These are phyloP conservation scores for Pseudohyphozyma bogoriensis DNA, from an alignment of 768 basidiomycete genomes.

Conservation along the genomic window DNA sequence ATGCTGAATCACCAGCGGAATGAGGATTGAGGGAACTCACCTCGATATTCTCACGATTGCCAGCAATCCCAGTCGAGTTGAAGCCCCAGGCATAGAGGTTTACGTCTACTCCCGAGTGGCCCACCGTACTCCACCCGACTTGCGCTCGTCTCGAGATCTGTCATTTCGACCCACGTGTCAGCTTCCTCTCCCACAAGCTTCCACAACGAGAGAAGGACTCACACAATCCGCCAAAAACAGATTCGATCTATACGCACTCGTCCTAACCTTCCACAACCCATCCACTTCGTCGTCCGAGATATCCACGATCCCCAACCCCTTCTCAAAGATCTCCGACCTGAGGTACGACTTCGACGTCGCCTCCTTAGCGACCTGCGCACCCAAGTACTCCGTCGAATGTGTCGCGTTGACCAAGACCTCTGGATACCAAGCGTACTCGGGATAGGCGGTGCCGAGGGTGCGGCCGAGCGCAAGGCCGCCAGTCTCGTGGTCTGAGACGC, in stretches of 20 bases:
- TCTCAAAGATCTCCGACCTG: constrained; percentile 18
- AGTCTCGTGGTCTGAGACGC: constrained; percentile 34
- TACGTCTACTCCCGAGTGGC: constrained; percentile 33
- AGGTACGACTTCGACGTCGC: constrained; percentile 19
- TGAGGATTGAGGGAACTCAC: neutral
- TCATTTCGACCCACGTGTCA: neutral
- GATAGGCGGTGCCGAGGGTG: constrained; percentile 28
- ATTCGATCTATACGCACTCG: constrained; percentile 17
- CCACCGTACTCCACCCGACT: constrained; percentile 33
- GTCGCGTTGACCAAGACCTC: constrained; percentile 31
- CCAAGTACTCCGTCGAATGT: constrained; percentile 26
- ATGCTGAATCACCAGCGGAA: neutral
- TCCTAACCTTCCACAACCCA: constrained; percentile 1
- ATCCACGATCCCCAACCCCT: constrained; percentile 31
- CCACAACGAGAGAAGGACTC: neutral
- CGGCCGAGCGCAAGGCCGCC: constrained; percentile 32
- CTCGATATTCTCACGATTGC: constrained; percentile 8
- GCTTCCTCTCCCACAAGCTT: neutral
- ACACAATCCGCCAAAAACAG: constrained; percentile 25
- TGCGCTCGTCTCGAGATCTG: constrained; percentile 32
- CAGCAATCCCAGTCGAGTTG: constrained; percentile 5
- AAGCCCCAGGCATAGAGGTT: constrained; percentile 30
- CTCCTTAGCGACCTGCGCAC: constrained; percentile 6
- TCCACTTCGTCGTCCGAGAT: constrained; percentile 23
- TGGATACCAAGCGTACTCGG: constrained; percentile 32